Evolutionary conservation across 192 early-diverging fungal genomes (phyloP).

Genomic region (Entrophospora sp.): DNA sequence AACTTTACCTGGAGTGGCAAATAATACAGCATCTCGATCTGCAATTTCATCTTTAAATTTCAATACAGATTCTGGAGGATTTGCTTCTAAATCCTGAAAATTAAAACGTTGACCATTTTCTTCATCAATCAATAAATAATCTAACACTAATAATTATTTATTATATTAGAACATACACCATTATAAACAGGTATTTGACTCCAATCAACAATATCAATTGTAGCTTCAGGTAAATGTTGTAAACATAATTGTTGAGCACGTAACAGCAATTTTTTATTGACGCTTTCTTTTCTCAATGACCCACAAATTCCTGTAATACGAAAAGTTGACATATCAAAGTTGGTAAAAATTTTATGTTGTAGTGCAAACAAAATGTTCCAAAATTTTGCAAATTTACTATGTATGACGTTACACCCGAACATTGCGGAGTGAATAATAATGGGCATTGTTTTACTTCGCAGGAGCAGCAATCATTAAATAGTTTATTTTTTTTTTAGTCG

Average conservation of each 20-base stretch:
- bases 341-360: too few species aligned
- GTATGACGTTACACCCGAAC: too few species aligned
- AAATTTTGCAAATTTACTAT: too few species aligned
- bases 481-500: too few species aligned
- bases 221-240: not conserved
- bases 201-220: slow-evolving; percentile 1
- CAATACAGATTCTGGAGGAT: not conserved
- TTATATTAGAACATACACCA: not conserved
- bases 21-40: not conserved
- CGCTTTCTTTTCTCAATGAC: slow-evolving; percentile 2
- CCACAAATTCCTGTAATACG: slow-evolving; percentile 6
- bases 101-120: too few species aligned
- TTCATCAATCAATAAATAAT: not conserved
- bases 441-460: too few species aligned
- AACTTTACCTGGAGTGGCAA: not conserved
- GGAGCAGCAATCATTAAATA: too few species aligned
- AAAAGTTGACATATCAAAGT: not conserved
- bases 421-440: too few species aligned
- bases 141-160: too few species aligned
- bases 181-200: slow-evolving; percentile 1
- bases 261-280: not conserved
- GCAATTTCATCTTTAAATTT: not conserved
- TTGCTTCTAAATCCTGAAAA: not conserved
- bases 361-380: too few species aligned
- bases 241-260: not conserved